Evolutionary conservation across 2,329 filamentous ascomycete genomes (phyloP).

Genomic region (Penicillium vulpinum): DNA sequence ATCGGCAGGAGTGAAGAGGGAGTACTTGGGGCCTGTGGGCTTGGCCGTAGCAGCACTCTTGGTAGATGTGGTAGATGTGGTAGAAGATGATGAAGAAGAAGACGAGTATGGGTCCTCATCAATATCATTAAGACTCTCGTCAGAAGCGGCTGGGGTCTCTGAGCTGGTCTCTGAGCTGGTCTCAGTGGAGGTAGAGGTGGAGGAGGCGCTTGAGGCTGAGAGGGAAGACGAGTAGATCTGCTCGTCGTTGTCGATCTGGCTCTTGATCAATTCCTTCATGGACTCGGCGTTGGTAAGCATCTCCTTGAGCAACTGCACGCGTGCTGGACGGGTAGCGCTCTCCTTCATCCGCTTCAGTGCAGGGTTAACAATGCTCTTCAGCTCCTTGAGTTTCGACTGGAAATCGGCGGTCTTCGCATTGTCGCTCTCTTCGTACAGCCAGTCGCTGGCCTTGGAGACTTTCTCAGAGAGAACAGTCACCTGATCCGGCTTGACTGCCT

Average conservation of each 20-base stretch:
- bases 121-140: slow-evolving; percentile 67
- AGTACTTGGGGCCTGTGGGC: slow-evolving; percentile 55
- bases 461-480: slow-evolving; percentile 67
- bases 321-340: slow-evolving; percentile 66
- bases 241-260: slow-evolving; percentile 71
- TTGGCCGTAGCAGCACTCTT: slow-evolving; percentile 37
- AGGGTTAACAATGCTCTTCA: slow-evolving; percentile 76
- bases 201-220: slow-evolving; percentile 47
- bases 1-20: slow-evolving; percentile 72
- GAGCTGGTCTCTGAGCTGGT: slow-evolving; percentile 50
- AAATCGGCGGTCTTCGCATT: slow-evolving; percentile 74
- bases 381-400: slow-evolving; percentile 70
- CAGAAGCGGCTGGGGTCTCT: slow-evolving; percentile 25
- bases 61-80: slow-evolving; percentile 37
- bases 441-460: slow-evolving; percentile 72
- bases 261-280: slow-evolving; percentile 69
- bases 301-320: slow-evolving; percentile 66
- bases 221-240: slow-evolving; percentile 58
- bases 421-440: slow-evolving; percentile 84
- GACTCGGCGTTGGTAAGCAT: slow-evolving; percentile 69
- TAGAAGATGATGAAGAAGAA: slow-evolving; percentile 39
- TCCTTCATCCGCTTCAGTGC: slow-evolving; percentile 76
- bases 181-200: slow-evolving; percentile 39
- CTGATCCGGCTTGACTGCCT: slow-evolving; percentile 67
- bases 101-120: slow-evolving; percentile 65